These are phyloP conservation scores for grape (Vitis vinifera) DNA, from an alignment of 164 flowering plant species.

Conservation along the genomic window DNA sequence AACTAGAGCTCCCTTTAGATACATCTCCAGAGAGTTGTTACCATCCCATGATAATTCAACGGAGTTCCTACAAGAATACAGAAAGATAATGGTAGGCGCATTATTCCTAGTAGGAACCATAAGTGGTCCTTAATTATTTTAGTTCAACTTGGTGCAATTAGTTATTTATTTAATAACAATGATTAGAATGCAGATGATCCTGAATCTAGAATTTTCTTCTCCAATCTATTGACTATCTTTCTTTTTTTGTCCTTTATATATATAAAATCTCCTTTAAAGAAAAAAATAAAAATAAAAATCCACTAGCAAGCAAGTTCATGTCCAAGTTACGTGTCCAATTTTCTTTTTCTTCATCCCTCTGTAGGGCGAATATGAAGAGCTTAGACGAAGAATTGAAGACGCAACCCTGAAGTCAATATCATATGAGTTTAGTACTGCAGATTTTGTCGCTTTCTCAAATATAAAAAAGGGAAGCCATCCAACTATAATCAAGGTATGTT, in stretches of 20 bases:
- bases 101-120: no score
- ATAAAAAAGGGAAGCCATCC: constrained; percentile 38
- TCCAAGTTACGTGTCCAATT: no score
- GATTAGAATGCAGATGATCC: no score
- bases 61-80: constrained; percentile 44
- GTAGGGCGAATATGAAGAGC: constrained; percentile 48
- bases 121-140: no score
- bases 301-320: no score
- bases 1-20: constrained; percentile 58
- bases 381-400: constrained; percentile 34
- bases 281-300: no score
- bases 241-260: no score
- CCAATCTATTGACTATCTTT: no score
- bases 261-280: no score
- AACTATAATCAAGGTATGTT: constrained; percentile 47
- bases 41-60: constrained; percentile 1
- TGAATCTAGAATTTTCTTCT: no score
- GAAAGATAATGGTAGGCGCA: constrained; percentile 39
- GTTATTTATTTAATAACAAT: no score
- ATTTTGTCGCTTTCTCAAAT: constrained; percentile 37
- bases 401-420: constrained; percentile 16
- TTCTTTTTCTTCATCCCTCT: background rate
- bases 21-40: constrained; percentile 25
- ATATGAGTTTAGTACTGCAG: constrained; percentile 11
- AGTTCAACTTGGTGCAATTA: background rate